phyloP scores from a whole-genome alignment of 2,329 filamentous ascomycete species.

The Claviceps sp. region DNA sequence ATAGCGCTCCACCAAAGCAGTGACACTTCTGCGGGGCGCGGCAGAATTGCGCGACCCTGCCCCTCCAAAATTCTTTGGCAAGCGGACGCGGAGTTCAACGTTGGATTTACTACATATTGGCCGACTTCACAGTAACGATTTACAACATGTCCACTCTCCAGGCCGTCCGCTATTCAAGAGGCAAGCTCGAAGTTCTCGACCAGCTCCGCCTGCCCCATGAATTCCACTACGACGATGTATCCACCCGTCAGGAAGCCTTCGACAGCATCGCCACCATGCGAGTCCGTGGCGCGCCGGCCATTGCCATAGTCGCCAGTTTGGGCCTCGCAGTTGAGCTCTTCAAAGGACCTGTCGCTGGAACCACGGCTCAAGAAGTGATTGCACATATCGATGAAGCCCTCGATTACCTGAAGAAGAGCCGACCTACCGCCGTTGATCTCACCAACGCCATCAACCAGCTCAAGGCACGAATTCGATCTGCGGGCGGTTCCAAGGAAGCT shows the following conservation, averaged over 20 bases:
- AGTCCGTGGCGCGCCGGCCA: constrained; percentile 73
- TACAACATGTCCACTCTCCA: constrained; percentile 45
- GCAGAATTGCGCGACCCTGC: constrained; percentile 14
- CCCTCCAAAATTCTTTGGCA: constrained; percentile 11
- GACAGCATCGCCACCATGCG: constrained; percentile 73
- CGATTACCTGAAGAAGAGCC: constrained; percentile 75
- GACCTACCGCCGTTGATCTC: constrained; percentile 90
- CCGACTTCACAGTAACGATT: too few species aligned
- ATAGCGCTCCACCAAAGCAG: neutral
- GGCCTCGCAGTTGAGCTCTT: constrained; percentile 75
- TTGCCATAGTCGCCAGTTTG: constrained; percentile 92
- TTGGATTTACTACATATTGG: too few species aligned
- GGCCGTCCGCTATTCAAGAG: constrained; percentile 63
- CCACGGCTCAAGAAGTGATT: constrained; percentile 43
- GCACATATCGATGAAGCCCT: constrained; percentile 63
- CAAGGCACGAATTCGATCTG: constrained; percentile 45
- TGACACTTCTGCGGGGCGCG: constrained; percentile 15
- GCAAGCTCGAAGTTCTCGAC: constrained; percentile 64
- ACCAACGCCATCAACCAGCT: constrained; percentile 79
- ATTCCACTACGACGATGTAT: constrained; percentile 62
- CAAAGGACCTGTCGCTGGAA: constrained; percentile 32
- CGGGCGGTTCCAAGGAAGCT: constrained; percentile 30
- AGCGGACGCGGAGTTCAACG: neutral
- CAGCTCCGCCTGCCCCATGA: constrained; percentile 73
- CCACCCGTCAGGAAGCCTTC: constrained; percentile 61